Conservation (phyloP, 495 filamentous ascomycete species). For the Xylaria castorea region DNA sequence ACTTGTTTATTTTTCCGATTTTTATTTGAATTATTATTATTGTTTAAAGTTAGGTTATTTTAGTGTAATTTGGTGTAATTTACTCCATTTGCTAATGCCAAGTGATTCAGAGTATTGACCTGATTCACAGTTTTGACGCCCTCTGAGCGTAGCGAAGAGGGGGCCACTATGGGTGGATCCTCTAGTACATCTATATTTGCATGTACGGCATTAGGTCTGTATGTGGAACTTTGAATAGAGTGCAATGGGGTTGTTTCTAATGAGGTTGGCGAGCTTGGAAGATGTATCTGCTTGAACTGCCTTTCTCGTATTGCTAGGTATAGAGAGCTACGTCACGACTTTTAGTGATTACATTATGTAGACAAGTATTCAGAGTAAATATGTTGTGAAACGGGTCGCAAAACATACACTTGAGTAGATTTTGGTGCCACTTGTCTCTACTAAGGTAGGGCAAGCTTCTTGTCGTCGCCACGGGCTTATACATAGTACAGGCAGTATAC, state of each 20-base stretch:
- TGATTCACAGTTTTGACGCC: too few relatives aligned
- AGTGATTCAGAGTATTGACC: too few relatives aligned
- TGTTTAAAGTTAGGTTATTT: too few relatives aligned
- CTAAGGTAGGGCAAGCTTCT: slow-evolving; percentile 1
- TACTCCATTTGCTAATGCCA: too few relatives aligned
- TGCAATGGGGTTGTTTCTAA: background rate
- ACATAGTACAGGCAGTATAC: background rate
- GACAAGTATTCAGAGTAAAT: background rate
- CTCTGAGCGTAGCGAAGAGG: too few relatives aligned
- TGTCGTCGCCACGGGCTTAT: slow-evolving; percentile 3
- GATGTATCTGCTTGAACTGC: background rate
- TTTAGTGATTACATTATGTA: background rate
- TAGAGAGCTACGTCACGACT: background rate
- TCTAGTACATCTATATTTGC: background rate
- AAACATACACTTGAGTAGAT: background rate
- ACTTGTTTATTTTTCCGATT: too few relatives aligned
- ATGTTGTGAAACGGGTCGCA: slow-evolving; percentile 2
- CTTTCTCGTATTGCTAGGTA: background rate
- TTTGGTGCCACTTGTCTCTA: background rate
- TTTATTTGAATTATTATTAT: too few relatives aligned
- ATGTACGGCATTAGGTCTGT: background rate
- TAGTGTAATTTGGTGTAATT: too few relatives aligned
- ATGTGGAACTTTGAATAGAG: background rate
- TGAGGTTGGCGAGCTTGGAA: background rate
- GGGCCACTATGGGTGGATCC: too few relatives aligned